Base-by-base conservation (phyloP, 441 rosid genomes). In the Pelargonium fulgidum region DNA sequence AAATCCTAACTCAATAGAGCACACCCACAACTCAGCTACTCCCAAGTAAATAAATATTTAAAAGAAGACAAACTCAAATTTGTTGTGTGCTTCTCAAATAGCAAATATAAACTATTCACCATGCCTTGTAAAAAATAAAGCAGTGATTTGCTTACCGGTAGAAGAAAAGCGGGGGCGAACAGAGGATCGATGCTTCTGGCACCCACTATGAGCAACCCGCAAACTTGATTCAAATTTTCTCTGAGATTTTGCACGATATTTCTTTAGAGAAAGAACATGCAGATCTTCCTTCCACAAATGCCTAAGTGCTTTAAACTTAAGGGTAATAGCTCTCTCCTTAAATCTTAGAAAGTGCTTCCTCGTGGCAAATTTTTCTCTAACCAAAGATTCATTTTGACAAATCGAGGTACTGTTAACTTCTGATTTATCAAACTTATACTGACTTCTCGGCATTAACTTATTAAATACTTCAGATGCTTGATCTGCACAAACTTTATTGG, bases 271-370 rank as follows among this genome's bases (percentile, higher is more conserved):
- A 42, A 81, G 84, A 72, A 78, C 75, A 16, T 70, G 82, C 85
- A 86, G 26, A 78, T 95, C 98, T 81, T 91, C 93, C 87, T 84
- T 89, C 98, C 99, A 95, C 11, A 81, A 75, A 65, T 82, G 87
- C 72, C 81, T 87, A 80, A 87, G 84, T 39, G 85, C 91, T 81
- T 85, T 95, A 79, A 82, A 91, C 84, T 92, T 88, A 20, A 95
- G 92, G 45, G 83, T 76, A 29, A 89, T 76, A 75, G 82, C 85
- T 74, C 89, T 87, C 88, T 95, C 98, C 82, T 91, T 88, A 65
- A 88, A 85, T 81, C 79, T 83, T 61, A 85, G 65, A 68, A 79
- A 76, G 69, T 63, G 76, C 76, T 80, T 82, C 83, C 81, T 85
- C 67, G 20, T 73, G 3, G 72, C 79, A 81, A 91, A 67, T 45